Evolutionary conservation across 495 filamentous ascomycete species (phyloP).

Genomic region (Aspergillus coremiiformis): DNA sequence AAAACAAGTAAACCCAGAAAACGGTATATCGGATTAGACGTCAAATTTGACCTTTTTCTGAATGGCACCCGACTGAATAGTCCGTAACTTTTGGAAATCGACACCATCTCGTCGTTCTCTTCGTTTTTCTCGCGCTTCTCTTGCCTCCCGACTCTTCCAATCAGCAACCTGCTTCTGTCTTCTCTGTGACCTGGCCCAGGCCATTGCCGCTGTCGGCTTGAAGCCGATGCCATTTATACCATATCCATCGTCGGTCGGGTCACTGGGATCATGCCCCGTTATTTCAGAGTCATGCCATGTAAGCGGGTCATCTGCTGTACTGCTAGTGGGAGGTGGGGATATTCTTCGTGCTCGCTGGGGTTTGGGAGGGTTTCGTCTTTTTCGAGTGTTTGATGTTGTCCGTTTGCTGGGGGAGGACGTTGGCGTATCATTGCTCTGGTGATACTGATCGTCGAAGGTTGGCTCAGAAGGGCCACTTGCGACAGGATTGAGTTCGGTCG

Average conservation of each 20-base stretch:
- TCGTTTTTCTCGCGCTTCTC: constrained; percentile 71
- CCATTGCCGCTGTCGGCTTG: constrained; percentile 76
- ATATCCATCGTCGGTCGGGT: constrained; percentile 69
- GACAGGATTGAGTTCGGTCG: not conserved
- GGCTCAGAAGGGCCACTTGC: not conserved
- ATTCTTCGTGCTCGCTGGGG: constrained; percentile 24
- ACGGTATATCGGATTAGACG: constrained; percentile 20
- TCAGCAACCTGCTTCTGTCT: constrained; percentile 76
- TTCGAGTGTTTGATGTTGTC: constrained; percentile 18
- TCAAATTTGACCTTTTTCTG: constrained; percentile 43
- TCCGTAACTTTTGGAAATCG: constrained; percentile 24
- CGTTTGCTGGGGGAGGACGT: constrained; percentile 17
- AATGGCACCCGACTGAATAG: constrained; percentile 28
- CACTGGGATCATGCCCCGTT: constrained; percentile 67
- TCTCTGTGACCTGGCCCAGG: constrained; percentile 65
- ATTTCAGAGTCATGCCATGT: constrained; percentile 84
- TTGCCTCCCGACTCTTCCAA: constrained; percentile 73
- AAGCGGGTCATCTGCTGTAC: constrained; percentile 38
- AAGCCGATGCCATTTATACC: constrained; percentile 90
- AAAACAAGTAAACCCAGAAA: not conserved
- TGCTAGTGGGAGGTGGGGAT: constrained; percentile 45
- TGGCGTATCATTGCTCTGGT: not conserved
- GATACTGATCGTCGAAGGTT: constrained; percentile 1
- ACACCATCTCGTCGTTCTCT: constrained; percentile 53
- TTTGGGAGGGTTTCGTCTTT: constrained; percentile 19